Evolutionary conservation across 1,284 basidiomycete species (phyloP).

Genomic region (Somion occarium): DNA sequence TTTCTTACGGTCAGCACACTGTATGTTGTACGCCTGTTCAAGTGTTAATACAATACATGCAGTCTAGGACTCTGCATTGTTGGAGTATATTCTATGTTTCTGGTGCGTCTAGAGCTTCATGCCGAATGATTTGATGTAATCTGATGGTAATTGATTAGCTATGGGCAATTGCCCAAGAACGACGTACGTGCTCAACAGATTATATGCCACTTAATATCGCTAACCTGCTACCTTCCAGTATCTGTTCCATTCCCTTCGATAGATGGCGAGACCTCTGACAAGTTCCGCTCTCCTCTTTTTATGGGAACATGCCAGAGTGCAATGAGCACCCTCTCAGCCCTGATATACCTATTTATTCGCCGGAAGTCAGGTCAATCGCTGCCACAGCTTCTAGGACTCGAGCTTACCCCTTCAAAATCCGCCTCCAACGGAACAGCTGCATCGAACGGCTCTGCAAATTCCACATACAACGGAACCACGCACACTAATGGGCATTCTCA

Average conservation of each 20-base stretch:
- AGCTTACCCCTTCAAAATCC: constrained; percentile 14
- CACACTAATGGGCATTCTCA: constrained; percentile 24
- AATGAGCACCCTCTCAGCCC: constrained; percentile 74
- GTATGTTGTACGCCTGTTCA: neutral
- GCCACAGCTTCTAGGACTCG: constrained; percentile 54
- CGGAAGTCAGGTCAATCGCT: constrained; percentile 50
- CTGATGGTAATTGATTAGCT: constrained; percentile 38
- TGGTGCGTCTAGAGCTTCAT: constrained; percentile 40
- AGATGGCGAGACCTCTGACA: constrained; percentile 60
- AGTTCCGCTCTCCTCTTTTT: constrained; percentile 86
- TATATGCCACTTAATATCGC: neutral
- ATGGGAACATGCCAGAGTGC: constrained; percentile 86
- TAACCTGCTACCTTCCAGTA: constrained; percentile 40
- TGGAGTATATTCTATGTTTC: constrained; percentile 78
- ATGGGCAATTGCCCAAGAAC: constrained; percentile 91
- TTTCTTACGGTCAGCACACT: constrained; percentile 4
- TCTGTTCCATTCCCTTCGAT: constrained; percentile 78
- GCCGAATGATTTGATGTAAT: constrained; percentile 6
- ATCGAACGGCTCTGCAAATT: constrained; percentile 17
- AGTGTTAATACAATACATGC: neutral
- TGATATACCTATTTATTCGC: constrained; percentile 75
- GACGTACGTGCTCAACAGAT: constrained; percentile 50
- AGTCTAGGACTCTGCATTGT: constrained; percentile 62
- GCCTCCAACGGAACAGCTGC: constrained; percentile 6
- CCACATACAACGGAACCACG: constrained; percentile 15